phyloP scores from a whole-genome alignment of 2,329 filamentous ascomycete genomes.

The Hypoxylon sp. region DNA sequence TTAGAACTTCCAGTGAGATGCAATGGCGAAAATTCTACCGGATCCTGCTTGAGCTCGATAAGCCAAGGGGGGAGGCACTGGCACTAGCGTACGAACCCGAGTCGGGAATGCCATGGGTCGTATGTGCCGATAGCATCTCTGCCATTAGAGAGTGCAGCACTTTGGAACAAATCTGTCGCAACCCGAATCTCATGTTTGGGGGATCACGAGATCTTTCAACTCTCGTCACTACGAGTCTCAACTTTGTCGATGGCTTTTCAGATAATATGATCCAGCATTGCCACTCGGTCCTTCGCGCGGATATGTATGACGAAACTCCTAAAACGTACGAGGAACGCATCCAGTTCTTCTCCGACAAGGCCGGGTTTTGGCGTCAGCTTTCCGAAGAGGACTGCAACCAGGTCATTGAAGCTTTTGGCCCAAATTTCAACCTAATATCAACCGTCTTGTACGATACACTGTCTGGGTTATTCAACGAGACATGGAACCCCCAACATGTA shows the following conservation, averaged over 20 bases:
- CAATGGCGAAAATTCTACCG: conserved; percentile 95
- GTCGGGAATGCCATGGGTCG: conserved; percentile 81
- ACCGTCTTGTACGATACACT: conserved; percentile 66
- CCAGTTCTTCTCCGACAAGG: conserved; percentile 80
- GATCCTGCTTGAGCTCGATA: conserved; percentile 86
- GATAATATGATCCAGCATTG: conserved; percentile 76
- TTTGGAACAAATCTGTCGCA: conserved; percentile 80
- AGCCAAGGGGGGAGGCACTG: conserved; percentile 83
- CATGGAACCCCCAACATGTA: conserved; percentile 53
- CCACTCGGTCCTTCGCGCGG: conserved; percentile 73
- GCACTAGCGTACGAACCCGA: conserved; percentile 79
- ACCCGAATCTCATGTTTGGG: conserved; percentile 68
- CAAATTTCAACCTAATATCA: conserved; percentile 70
- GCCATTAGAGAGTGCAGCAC: conserved; percentile 83
- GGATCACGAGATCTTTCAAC: conserved; percentile 61
- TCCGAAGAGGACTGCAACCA: conserved; percentile 83
- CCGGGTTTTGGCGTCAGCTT: conserved; percentile 81
- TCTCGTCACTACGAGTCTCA: conserved; percentile 75
- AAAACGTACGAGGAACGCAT: conserved; percentile 79
- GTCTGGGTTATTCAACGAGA: conserved; percentile 58
- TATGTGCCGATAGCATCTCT: conserved; percentile 84
- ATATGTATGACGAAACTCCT: conserved; percentile 79
- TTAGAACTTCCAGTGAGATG: conserved; percentile 77
- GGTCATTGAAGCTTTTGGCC: conserved; percentile 76
- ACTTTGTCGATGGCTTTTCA: conserved; percentile 77